Base-by-base conservation (phyloP, 768 basidiomycete genomes). In the Boletus sp. region DNA sequence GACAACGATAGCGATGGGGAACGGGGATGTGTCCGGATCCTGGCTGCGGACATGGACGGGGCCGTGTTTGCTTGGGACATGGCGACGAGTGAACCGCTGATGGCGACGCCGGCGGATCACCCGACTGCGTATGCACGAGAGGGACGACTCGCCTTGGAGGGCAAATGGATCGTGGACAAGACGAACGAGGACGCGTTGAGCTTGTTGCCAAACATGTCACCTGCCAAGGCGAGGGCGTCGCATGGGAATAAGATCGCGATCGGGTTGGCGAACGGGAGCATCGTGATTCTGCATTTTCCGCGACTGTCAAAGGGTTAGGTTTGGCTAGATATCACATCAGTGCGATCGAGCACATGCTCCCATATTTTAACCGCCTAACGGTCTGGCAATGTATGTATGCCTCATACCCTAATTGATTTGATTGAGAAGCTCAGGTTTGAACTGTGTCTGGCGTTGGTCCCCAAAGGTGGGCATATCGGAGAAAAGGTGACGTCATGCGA, bases 141-240 rank as follows among this genome's bases (percentile, higher is more conserved):
- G 17, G 67, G 62, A 0, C 42, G 32, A 15, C 52, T 69, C 17
- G 51, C 10, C 2, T 14, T 73, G 33, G 60, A 64, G 51, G 63
- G 65, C 2, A 55, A 35, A 40, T 73, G 70, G 70, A 56, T 71
- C 17, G 59, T 65, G 52, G 62, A 73, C 14, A 55, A 50, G 47
- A 54, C 6, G 51, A 67, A 64, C 8, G 1, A 54, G 17, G 56
- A 53, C 0, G 46, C 24, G 32, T 5, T 71, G 57, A 51, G 60
- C 32, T 40, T 71, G 44, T 50, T 71, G 52, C 70, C 70, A 1
- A 71, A 71, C 14, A 71, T 71, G 70, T 65, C 70, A 17, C 67
- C 63, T 1, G 58, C 65, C 30, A 71, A 36, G 17, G 64, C 56
- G 29, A 54, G 63, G 40, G 61, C 65, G 20, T 71, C 69, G 10